Evolutionary conservation across 2,329 filamentous ascomycete species (phyloP), one percentile per base, ranked within the genome.

Genomic region (Fusarium lyarnte): DNA sequence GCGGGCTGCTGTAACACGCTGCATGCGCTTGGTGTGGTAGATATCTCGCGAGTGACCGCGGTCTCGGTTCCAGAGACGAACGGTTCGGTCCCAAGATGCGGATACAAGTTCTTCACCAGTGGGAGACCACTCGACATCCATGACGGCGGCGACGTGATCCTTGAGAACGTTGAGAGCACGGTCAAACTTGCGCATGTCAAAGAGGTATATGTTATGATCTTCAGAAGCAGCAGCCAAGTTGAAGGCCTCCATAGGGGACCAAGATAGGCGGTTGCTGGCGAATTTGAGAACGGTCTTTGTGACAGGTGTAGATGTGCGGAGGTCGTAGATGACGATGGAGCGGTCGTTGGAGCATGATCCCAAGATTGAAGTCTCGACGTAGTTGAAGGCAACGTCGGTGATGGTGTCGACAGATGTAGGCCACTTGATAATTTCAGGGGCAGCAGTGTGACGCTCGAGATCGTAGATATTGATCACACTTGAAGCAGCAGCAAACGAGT

Each of bases 1-100:
- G 69, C 89, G 90, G 52, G 91, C 91, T 14, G 92, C 91, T 84
- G 97, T 97, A 62, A 98, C 94, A 75, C 95, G 90, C 85, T 98
- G 95, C 95, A 98, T 98, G 72, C 96, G 91, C 84, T 98, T 97
- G 23, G 96, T 98, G 85, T 98, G 95, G 83, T 98, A 99, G 53
- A 98, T 91, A 79, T 99, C 96, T 76, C 95, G 89, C 19, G 93
- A 95, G 82, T 96, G 94, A 29, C 95, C 95, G 69, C 91, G 86
- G 73, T 91, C 89, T 63, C 93, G 89, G 79, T 90, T 90, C 93
- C 94, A 98, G 54, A 98, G 85, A 55, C 96, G 90, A 58, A 99
- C 87, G 8, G 94, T 97, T 69, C 94, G 91, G 88, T 94, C 70
- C 83, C 96, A 97, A 2, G 92, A 94, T 9, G 94, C 96, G 19